Evolutionary conservation across 371 early-diverging fungal species (phyloP).

Genomic region (Apophysomyces variabilis): DNA sequence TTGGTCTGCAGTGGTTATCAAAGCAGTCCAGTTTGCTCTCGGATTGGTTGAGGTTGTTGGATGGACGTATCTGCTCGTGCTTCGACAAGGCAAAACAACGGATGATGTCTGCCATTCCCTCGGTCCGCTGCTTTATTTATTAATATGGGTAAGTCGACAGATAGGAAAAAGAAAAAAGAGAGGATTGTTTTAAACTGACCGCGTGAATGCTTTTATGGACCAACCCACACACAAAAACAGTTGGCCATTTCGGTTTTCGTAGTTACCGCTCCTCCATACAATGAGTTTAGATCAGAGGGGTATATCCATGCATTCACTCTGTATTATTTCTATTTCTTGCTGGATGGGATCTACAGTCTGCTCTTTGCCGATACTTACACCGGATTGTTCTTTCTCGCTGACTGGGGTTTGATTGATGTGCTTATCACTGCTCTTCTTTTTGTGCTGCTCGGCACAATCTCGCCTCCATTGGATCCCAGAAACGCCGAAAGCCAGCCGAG

Average conservation of each 20-base stretch:
- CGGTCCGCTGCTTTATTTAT: not conserved
- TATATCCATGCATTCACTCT: not conserved
- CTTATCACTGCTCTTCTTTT: not conserved
- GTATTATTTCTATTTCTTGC: not conserved
- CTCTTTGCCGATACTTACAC: not conserved
- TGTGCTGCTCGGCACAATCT: conserved; percentile 22
- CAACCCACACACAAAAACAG: not conserved
- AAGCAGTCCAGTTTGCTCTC: not conserved
- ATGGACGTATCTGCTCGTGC: not conserved
- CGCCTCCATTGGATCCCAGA: conserved; percentile 40
- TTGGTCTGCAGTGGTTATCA: not conserved
- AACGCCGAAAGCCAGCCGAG: conserved; percentile 26
- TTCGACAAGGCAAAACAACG: not conserved
- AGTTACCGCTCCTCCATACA: not conserved
- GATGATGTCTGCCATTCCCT: not conserved
- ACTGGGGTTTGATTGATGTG: not conserved
- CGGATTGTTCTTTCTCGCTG: not conserved
- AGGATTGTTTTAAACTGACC: not conserved
- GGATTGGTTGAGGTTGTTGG: not conserved
- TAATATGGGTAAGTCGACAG: not conserved
- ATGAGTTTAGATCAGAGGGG: not conserved
- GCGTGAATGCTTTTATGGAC: not conserved
- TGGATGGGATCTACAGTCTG: not conserved
- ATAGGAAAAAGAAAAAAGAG: not conserved
- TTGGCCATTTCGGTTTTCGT: not conserved